These are phyloP conservation scores for Phoma herbarum DNA, from an alignment of 2,329 filamentous ascomycete genomes.

Conservation along the genomic window DNA sequence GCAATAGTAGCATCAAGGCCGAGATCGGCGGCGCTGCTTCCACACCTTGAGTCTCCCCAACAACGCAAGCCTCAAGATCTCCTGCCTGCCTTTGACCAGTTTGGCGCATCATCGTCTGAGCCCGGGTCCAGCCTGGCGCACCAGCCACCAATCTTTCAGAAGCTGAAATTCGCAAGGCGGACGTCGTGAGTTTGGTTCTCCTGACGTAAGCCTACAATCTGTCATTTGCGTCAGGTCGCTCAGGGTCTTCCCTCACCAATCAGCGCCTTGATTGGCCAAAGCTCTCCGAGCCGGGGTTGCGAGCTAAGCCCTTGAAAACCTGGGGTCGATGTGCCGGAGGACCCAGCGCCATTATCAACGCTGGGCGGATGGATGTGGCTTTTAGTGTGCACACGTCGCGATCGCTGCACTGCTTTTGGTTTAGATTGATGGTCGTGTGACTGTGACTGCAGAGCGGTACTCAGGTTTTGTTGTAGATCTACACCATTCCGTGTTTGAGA, in stretches of 20 bases:
- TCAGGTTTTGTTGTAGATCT: neutral
- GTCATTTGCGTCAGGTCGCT: conserved; percentile 6
- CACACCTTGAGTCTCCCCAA: neutral
- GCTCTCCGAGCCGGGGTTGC: neutral
- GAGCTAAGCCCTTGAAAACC: conserved; percentile 8
- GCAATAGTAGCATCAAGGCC: neutral
- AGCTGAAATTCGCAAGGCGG: conserved; percentile 4
- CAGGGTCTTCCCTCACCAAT: neutral
- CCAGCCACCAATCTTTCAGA: conserved; percentile 9
- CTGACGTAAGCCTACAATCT: conserved; percentile 5
- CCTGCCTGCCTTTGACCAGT: neutral
- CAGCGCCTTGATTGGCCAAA: neutral
- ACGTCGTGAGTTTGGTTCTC: neutral
- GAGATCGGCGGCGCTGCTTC: neutral
- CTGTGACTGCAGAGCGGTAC: neutral
- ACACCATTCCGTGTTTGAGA: neutral
- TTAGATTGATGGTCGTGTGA: neutral
- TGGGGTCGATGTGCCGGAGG: conserved; percentile 8
- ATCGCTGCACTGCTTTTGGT: neutral
- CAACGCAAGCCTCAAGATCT: neutral
- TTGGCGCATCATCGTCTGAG: neutral
- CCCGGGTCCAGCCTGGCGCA: neutral
- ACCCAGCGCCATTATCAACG: conserved; percentile 1
- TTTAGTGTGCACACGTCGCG: neutral
- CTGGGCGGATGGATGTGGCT: neutral